Base-by-base conservation (phyloP, 2,329 filamentous ascomycete genomes). In the Pseudogymnoascus sp. region DNA sequence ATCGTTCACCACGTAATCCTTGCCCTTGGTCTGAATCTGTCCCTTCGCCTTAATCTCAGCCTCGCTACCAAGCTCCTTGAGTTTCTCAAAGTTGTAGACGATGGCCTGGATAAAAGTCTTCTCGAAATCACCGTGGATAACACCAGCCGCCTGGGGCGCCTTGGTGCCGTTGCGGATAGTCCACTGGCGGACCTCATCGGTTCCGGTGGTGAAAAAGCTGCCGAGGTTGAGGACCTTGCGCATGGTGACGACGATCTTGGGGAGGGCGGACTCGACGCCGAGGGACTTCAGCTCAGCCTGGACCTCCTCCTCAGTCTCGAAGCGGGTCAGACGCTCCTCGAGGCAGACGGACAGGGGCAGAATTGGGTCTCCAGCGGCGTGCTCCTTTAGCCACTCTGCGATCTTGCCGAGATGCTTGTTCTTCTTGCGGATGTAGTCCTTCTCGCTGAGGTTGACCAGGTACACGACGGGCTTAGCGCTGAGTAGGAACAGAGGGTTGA, bases 71-170 rank as follows among this genome's bases (percentile, higher is more conserved):
- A 90, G 80, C 77, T 97, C 94, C 78, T 88, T 91, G 61, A 99
- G 80, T 2, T 83, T 78, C 26, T 74, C 81, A 78, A 86, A 99
- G 80, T 96, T 97, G 80, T 96, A 97, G 31, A 97, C 92, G 67
- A 99, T 83, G 66, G 83, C 89, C 79, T 99, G 95, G 71, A 99
- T 99, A 75, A 99, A 99, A 0, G 95, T 99, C 87, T 99, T 99
- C 78, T 99, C 94, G 69, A 99, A 97, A 75, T 99, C 94, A 68
- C 88, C 91, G 79, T 99, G 94, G 69, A 99, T 99, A 66, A 99
- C 94, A 82, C 94, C 94, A 38, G 94, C 94, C 55, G 94, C 94
- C 73, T 95, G 90, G 16, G 94, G 94, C n/a, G 94, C 94, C 81
- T 99, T 99, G 74, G 89, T 96, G 70, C 92, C 92, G 72, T 90